phyloP scores from a whole-genome alignment of 129 eudicot species.

The Glebionis coronaria region DNA sequence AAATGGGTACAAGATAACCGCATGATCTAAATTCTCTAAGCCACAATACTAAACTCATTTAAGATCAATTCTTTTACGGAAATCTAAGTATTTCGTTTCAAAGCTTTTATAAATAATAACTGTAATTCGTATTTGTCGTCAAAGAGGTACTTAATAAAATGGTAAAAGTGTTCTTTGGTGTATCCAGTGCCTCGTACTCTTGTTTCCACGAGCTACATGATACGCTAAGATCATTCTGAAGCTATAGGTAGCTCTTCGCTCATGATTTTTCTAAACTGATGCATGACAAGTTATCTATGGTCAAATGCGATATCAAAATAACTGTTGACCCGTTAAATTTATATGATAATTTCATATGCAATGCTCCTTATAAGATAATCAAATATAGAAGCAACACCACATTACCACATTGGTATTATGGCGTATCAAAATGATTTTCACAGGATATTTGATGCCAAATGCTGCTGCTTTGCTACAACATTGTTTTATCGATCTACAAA shows the following conservation, averaged over 20 bases:
- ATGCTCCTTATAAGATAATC: background rate
- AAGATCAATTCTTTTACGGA: background rate
- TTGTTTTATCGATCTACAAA: too few relatives aligned
- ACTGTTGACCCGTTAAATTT: background rate
- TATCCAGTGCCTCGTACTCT: background rate
- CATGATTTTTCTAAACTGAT: too few relatives aligned
- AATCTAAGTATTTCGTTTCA: background rate
- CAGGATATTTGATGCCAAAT: too few relatives aligned
- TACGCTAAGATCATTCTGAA: background rate
- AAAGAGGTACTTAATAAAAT: background rate
- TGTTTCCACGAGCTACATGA: background rate
- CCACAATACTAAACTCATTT: slow-evolving; percentile 36
- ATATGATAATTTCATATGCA: background rate
- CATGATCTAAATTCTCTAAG: slow-evolving; percentile 59
- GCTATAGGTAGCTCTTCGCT: too few relatives aligned
- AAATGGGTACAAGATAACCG: slow-evolving; percentile 42
- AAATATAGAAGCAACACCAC: background rate
- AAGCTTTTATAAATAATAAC: background rate
- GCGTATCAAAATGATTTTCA: too few relatives aligned
- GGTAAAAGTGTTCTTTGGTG: background rate
- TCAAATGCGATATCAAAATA: background rate
- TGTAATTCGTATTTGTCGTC: background rate
- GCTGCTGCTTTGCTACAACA: too few relatives aligned
- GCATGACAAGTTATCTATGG: background rate
- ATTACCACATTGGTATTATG: too few relatives aligned